Evolutionary conservation across 2,329 filamentous ascomycete species (phyloP), one percentile per base, ranked within the genome.

Genomic region (Fusarium longipes): DNA sequence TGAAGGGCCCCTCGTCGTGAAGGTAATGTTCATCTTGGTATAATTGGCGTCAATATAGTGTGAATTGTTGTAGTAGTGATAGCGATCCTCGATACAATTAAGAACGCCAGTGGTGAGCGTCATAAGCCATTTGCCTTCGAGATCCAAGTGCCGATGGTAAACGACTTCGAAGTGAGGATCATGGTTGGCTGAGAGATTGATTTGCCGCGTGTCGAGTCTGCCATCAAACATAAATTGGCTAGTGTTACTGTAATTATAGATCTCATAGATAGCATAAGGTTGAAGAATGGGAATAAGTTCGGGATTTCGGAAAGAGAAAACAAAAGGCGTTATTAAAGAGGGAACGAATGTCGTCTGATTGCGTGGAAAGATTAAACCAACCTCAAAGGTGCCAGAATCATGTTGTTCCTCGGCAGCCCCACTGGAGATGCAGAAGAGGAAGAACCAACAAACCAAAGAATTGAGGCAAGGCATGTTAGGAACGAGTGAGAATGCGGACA

Each of bases 311-410:
- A 32, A 59, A 12, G 43, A 56, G 24, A 59, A 43, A 24, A 59
- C 11, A n/a, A 59, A 27, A n/a, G 57, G 57, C 14, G 35, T 42
- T 10, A 56, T 7, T 14, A 22, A 27, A 11, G 51, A 32, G 1
- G 43, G 50, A 32, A 22, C 17, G 8, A 45, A 38, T 27, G 14
- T 45, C 42, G 57, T 38, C 18, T 59, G 43, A 17, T 59, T 56
- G 36, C 57, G 57, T 24, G 57, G 57, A 29, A 60, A 60, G 22
- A 60, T 51, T 10, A 60, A 3, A 20, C 25, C 30, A 5, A 60
- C n/a, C n/a, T n/a, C n/a, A n/a, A n/a, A n/a, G n/a, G n/a, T n/a
- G n/a, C n/a, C n/a, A n/a, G n/a, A n/a, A n/a, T n/a, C n/a, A n/a
- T n/a, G n/a, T n/a, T n/a, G n/a, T n/a, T n/a, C n/a, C n/a, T n/a